Base-by-base conservation (phyloP, 805 yeast genomes). In the Wilhelminamyces savonicus region DNA sequence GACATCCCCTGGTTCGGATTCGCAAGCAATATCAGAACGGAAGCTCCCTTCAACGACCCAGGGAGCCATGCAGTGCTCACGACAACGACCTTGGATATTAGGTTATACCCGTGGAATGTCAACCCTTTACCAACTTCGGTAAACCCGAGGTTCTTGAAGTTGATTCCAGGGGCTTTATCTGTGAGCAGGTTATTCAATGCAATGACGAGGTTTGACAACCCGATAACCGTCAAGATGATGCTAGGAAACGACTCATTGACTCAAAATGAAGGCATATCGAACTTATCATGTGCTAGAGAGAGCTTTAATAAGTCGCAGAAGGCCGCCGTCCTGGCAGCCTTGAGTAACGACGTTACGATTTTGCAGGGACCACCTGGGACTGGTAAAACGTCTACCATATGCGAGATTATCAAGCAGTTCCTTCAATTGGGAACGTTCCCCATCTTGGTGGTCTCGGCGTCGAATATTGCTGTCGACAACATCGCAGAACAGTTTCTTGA, bases 391-490 rank as follows among this genome's bases (percentile, higher is more conserved):
- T 60, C 67, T 0, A 62, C 69, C 1, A 63, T 62, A 31, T 62
- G 49, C 35, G 69, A 62, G 34, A 55, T 63, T 41, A 57, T 75
- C 34, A 44, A 75, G 24, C 78, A 77, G 43, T 59, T 77, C 34
- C 56, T 78, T 31, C 69, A 66, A 24, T 61, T 74, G 39, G 62
- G 70, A 43, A 65, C 76, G 2, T 74, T 64, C 41, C 86, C 86
- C 2, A 75, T 80, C 24, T 56, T 79, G 32, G 84, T 80, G 32
- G 84, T 78, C 28, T 86, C 88, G 1, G 82, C 85, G 2, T 78
- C 85, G 1, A 80, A 80, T 43, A 74, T 79, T 44, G 87, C 87
- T 2, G 77, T 79, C 42, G 86, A 79, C 48, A 79, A 80, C 40
- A 78, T 80, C 50, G 86, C 86, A 1, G 86, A 79, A 39, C 78